Evolutionary conservation across 805 yeast genomes (phyloP).

Genomic region (Nakazawaea siamensis): DNA sequence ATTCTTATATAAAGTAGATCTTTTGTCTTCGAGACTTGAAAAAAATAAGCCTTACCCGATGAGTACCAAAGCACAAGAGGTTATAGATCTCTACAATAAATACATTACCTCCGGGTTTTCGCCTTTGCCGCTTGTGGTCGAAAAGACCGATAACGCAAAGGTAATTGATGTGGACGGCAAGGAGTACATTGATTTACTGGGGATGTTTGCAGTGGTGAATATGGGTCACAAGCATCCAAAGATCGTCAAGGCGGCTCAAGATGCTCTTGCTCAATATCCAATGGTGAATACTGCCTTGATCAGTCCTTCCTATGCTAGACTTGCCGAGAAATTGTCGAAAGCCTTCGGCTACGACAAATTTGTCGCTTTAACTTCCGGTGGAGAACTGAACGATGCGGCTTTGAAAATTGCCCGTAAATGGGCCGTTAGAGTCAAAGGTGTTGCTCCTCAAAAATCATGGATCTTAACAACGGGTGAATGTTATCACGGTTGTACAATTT

Average conservation of each 20-base stretch:
- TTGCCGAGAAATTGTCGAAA: slow-evolving; percentile 15
- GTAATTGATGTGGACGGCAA: slow-evolving; percentile 21
- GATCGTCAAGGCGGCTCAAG: slow-evolving; percentile 18
- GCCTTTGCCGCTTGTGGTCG: slow-evolving; percentile 17
- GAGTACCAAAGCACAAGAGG: slow-evolving; percentile 6
- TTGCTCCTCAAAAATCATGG: slow-evolving; percentile 14
- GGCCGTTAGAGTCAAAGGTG: slow-evolving; percentile 17
- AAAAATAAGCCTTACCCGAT: too few species aligned
- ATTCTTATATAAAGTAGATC: too few species aligned
- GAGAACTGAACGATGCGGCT: slow-evolving; percentile 21
- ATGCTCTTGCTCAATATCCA: slow-evolving; percentile 15
- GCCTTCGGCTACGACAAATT: slow-evolving; percentile 16
- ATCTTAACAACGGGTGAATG: slow-evolving; percentile 18
- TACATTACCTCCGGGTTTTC: slow-evolving; percentile 17
- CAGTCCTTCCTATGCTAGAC: slow-evolving; percentile 17
- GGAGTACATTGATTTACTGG: slow-evolving; percentile 19
- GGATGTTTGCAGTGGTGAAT: slow-evolving; percentile 21
- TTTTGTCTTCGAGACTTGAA: too few species aligned
- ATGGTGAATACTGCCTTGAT: slow-evolving; percentile 17
- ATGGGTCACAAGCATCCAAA: slow-evolving; percentile 23
- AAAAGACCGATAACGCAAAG: slow-evolving; percentile 15
- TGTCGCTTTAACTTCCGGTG: slow-evolving; percentile 19
- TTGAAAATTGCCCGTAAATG: slow-evolving; percentile 21
- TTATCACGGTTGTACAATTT: slow-evolving; percentile 20
- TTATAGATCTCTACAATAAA: slow-evolving; percentile 12